phyloP scores from a whole-genome alignment of 1,284 basidiomycete species.

The Agaricales sp. region DNA sequence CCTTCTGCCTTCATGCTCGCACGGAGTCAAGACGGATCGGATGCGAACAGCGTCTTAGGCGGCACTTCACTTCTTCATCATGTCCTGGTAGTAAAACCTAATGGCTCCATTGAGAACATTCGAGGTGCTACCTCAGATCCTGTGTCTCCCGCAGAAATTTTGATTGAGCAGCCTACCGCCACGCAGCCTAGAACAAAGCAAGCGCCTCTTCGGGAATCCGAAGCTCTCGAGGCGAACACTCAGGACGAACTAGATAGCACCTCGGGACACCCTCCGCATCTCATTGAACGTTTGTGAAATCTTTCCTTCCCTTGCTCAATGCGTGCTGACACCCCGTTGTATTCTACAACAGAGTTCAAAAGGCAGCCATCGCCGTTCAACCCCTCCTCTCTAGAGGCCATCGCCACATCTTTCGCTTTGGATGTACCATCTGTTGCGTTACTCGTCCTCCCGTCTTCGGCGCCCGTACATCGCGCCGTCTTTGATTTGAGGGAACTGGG shows the following conservation, averaged over 20 bases:
- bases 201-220: background rate
- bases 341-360: slow-evolving; percentile 26
- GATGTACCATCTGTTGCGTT: slow-evolving; percentile 61
- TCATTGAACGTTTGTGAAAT: background rate
- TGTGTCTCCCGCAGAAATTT: background rate
- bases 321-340: background rate
- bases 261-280: background rate
- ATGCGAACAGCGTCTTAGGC: slow-evolving; percentile 19
- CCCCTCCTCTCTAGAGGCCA: slow-evolving; percentile 47
- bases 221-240: slow-evolving; percentile 1
- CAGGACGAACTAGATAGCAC: background rate
- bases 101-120: slow-evolving; percentile 44
- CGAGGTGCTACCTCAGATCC: slow-evolving; percentile 17
- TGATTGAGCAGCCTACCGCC: background rate
- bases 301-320: background rate
- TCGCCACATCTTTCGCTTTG: slow-evolving; percentile 59
- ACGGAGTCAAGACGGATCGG: slow-evolving; percentile 14
- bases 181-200: background rate
- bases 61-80: slow-evolving; percentile 39
- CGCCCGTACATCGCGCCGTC: slow-evolving; percentile 49
- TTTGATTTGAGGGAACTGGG: slow-evolving; percentile 55
- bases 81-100: slow-evolving; percentile 47
- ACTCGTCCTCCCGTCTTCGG: slow-evolving; percentile 50
- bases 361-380: slow-evolving; percentile 41
- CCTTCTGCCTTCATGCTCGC: slow-evolving; percentile 1